Base-by-base conservation (phyloP, 2,329 filamentous ascomycete species). In the Cadophora malorum region DNA sequence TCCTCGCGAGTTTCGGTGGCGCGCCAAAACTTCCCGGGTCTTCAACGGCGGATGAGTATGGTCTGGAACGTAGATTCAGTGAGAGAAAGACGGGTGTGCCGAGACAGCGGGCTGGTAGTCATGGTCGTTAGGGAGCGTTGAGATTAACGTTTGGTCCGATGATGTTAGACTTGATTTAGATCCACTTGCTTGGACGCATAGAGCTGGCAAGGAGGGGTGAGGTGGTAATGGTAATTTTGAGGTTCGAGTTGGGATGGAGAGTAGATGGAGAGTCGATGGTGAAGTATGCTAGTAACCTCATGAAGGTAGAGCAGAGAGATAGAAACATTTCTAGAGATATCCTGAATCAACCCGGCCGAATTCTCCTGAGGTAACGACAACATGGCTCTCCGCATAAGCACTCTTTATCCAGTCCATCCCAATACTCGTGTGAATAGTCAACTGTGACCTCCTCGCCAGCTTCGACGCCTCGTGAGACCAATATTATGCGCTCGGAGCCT, bases 351-450 rank as follows among this genome's bases (percentile, higher is more conserved):
- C 4, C 9, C 10, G 31, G 41, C 1, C 33, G n/a, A 41, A n/a
- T 9, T 8, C 35, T 49, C 38, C 35, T 65, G 50, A 35, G 25
- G 33, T 65, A 65, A 19, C 63, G 63, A 59, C 63, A 65, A 52
- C 63, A 65, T 38, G 50, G 23, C 52, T 56, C 63, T 28, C 63
- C 63, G 25, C 63, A 65, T 21, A 56, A 28, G 16, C 63, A 65
- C 38, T 58, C 35, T 75, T 88, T 88, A 70, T 86, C 81, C 59
- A 88, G 72, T 33, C 84, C 81, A 59, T 81, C 79, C 85, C 86
- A 88, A 72, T 88, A 88, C 67, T 82, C 82, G 72, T 85, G 82
- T 14, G 84, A 86, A 72, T 88, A 88, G 69, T 88, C 86, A 6
- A 88, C 83, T 12, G 85, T 87, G 62, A 88, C 80, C 74, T 88